Base-by-base conservation (phyloP, 371 early-diverging fungal species). In the Mortierella sp. region DNA sequence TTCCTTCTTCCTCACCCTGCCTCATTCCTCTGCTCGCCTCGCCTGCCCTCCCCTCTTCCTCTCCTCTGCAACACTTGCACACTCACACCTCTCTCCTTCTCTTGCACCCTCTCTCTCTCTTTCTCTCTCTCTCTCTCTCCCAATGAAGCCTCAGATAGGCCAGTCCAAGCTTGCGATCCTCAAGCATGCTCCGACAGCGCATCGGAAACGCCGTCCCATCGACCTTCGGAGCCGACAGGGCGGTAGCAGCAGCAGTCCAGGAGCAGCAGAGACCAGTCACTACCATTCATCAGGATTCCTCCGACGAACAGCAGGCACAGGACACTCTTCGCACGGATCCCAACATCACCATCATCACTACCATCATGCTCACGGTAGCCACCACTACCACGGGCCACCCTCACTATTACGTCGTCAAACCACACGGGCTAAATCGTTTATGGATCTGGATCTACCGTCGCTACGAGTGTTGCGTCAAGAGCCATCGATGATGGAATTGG, bases 401-500 rank as follows among this genome's bases (percentile, higher is more conserved):
- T 27, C 71, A 13, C 45, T 71, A 10, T 54, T 71, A 5, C 65
- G 71, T 14, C 65, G 71, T 9, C 71, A 71, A 25, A 51, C 66
- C n/a, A 71, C 71, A 10, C 57, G 71, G 7, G 57, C 64, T n/a
- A 71, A 65, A 44, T 71, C 71, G 41, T 73, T 67, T 21, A 73
- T 73, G 73, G 66, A 73, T 4, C 39, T 73, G 6, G 73, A 73
- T 31, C 52, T 73, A 1, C 73, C 73, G 10, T 73, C 73, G 10
- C 67, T 73, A 29, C 57, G 60, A 34, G 63, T 57, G 9, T 49
- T 73, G 22, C 63, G 73, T 31, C 62, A 67, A 22, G 67, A 73
- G 24, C 73, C 73, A 10, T 58, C 67, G 9, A 67, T 73, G 67
- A 73, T 73, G 73, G 73, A 73, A 22, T 60, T 73, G 9, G 73